phyloP scores from a whole-genome alignment of 1,139 yeast species.

The Candida sanyaensis region DNA sequence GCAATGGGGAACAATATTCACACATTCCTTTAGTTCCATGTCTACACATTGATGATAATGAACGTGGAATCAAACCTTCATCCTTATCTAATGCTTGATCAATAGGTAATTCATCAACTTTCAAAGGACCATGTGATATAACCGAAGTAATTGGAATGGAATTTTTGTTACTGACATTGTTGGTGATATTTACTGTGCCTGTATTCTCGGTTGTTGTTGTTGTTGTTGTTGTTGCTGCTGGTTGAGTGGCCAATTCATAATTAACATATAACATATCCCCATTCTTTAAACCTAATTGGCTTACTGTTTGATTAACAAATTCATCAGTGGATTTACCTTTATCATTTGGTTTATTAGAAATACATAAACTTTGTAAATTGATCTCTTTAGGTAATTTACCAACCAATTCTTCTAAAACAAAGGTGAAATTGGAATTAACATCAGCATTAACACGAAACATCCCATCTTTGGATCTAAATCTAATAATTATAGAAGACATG shows the following conservation, averaged over 20 bases:
- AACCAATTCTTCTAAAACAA: constrained; percentile 47
- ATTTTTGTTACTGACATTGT: neutral
- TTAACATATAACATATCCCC: constrained; percentile 80
- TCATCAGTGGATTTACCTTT: constrained; percentile 47
- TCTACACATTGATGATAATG: constrained; percentile 66
- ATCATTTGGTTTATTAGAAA: constrained; percentile 50
- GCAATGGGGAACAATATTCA: constrained; percentile 93
- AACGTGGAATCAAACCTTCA: constrained; percentile 73
- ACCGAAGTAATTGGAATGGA: constrained; percentile 11
- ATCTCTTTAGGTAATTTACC: constrained; percentile 30
- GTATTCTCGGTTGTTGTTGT: too few relatives aligned
- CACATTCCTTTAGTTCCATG: constrained; percentile 98
- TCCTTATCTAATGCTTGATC: constrained; percentile 69
- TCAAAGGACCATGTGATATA: constrained; percentile 17
- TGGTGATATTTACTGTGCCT: constrained; percentile 9
- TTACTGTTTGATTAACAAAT: constrained; percentile 24
- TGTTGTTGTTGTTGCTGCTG: constrained; percentile 5
- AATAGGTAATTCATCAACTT: constrained; percentile 50
- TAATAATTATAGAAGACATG: constrained; percentile 28
- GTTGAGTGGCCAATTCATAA: constrained; percentile 31
- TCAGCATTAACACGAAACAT: constrained; percentile 68
- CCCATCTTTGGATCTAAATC: constrained; percentile 86
- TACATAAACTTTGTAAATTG: constrained; percentile 33
- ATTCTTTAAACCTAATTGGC: constrained; percentile 61
- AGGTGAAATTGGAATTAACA: constrained; percentile 45